Evolutionary conservation across 495 filamentous ascomycete species (phyloP), one percentile per base, ranked within the genome.

Genomic region (Talaromyces stipitatus): DNA sequence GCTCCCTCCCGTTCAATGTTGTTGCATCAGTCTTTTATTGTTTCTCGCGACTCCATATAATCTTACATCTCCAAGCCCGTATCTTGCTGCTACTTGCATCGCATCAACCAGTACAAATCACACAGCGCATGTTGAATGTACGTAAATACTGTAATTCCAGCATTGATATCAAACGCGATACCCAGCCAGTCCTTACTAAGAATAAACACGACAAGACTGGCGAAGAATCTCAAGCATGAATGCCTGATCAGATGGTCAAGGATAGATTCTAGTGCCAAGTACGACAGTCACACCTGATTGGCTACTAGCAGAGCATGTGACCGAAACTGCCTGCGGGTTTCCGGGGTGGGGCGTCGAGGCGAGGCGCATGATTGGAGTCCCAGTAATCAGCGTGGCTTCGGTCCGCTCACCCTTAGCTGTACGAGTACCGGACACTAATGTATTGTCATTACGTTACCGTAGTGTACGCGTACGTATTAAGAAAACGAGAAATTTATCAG

Each of bases 321-420:
- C 54, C 54, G 24, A 29, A 46, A 28, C 54, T 43, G 54, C n/a
- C 54, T 55, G 54, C 54, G 54, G 54, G 54, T 43, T 55, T 43
- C 54, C 54, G 54, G 29, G 38, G 54, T 45, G 54, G 54, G 20
- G 36, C 54, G n/a, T n/a, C 22, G 18, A n/a, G n/a, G 11, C 0
- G 8, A 2, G 33, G 2, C 33, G 33, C 5, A 8, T 45, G 54
- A 55, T 55, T 55, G 54, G 54, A 55, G 54, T 55, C 54, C 54
- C 54, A 55, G 38, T 23, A 55, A 55, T 45, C 54, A 46, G 54
- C 54, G 54, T 55, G 54, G 54, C 54, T 55, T 43, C 54, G 54
- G 54, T 55, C 54, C 54, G 54, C 54, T 30, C 54, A 55, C 29
- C 32, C 24, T 30, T 51, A 51, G 48, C 50, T 12, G 32, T 33